phyloP scores from a whole-genome alignment of 148 eudicot genomes.

The Cornus suecica region DNA sequence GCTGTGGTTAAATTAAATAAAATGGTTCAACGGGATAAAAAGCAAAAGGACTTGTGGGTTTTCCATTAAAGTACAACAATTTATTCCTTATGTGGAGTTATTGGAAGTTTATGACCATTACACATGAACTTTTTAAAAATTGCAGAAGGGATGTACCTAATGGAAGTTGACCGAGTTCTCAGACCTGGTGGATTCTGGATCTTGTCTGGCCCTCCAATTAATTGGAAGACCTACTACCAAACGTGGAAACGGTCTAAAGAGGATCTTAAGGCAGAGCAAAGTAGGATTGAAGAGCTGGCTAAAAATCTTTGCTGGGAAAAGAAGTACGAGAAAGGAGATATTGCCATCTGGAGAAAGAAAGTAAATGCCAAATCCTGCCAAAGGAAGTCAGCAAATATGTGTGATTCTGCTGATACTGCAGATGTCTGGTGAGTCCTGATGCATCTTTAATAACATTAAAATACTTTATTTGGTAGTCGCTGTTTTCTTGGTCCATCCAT shows the following conservation, averaged over 20 bases:
- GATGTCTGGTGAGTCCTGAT: conserved; percentile 59
- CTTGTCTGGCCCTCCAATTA: conserved; percentile 80
- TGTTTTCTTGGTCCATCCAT: not conserved
- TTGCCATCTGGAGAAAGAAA: conserved; percentile 59
- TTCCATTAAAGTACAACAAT: too few species aligned
- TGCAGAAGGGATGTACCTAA: conserved; percentile 61
- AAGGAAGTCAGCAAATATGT: conserved; percentile 31
- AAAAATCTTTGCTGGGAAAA: conserved; percentile 83
- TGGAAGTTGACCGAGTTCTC: conserved; percentile 81
- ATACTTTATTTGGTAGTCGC: not conserved
- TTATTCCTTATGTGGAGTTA: not conserved
- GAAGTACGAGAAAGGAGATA: conserved; percentile 79
- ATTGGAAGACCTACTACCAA: conserved; percentile 60
- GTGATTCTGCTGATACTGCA: conserved; percentile 55
- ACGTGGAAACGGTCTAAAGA: conserved; percentile 69
- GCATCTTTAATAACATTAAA: not conserved
- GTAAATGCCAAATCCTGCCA: conserved; percentile 54
- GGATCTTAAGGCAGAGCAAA: conserved; percentile 60
- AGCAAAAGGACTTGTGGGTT: not conserved
- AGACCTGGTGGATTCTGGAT: conserved; percentile 87
- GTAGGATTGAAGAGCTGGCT: conserved; percentile 61
- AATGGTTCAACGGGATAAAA: not conserved
- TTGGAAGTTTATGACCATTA: not conserved
- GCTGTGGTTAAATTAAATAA: not conserved
- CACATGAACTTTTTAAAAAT: conserved; percentile 3